These are phyloP conservation scores for Gossypium turneri DNA, from an alignment of 345 rosid genomes.

Conservation along the genomic window DNA sequence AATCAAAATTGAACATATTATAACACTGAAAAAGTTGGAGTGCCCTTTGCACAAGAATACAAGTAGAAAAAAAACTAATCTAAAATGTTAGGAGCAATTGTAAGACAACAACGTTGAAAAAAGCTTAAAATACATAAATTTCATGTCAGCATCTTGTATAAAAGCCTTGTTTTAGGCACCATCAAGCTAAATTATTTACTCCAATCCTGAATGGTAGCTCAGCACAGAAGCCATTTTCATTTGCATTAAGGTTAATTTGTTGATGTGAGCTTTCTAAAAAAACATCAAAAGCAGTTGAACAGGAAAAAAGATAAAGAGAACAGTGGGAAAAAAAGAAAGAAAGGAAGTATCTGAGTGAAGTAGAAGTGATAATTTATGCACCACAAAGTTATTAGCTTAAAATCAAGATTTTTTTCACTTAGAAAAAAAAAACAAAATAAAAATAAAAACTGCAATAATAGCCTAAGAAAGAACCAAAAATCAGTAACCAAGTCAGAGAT, in stretches of 20 bases:
- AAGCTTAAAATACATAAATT: no score
- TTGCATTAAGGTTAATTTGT: neutral
- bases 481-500: neutral
- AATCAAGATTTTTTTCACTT: neutral
- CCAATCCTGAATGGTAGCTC: no score
- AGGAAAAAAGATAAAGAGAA: neutral
- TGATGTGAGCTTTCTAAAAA: neutral
- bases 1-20: no score
- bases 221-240: neutral
- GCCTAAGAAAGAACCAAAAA: neutral
- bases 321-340: neutral
- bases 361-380: constrained; percentile 2
- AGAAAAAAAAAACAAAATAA: neutral
- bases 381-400: constrained; percentile 21
- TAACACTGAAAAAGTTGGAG: no score
- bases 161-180: no score
- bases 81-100: no score
- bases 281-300: neutral
- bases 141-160: no score
- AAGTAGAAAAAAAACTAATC: no score
- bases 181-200: no score
- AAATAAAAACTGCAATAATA: neutral
- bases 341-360: constrained; percentile 9
- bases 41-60: no score
- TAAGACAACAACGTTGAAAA: no score